phyloP scores from a whole-genome alignment of 305 asterid species.

The Solanum hybrid region DNA sequence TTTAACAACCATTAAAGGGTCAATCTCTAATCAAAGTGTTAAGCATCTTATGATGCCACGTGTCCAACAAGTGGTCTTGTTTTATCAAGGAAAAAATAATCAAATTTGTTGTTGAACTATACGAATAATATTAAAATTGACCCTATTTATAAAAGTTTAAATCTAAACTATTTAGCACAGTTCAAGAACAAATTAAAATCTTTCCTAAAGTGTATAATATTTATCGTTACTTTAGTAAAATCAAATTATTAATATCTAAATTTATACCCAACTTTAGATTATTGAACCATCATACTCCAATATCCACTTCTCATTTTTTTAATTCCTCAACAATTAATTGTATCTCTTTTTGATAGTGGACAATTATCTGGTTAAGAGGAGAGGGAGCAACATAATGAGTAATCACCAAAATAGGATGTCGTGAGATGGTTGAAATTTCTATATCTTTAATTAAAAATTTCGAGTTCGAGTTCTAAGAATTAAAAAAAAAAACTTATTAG shows the following conservation, averaged over 20 bases:
- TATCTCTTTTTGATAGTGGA: slow-evolving; percentile 2
- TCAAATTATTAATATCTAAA: not conserved
- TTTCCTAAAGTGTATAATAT: not conserved
- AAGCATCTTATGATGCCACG: not conserved
- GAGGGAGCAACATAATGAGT: not conserved
- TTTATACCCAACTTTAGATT: not conserved
- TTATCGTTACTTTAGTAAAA: not conserved
- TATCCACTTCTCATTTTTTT: not conserved
- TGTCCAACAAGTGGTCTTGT: not conserved
- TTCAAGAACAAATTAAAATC: not conserved
- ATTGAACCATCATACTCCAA: not conserved
- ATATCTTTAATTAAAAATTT: not conserved
- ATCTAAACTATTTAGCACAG: not conserved
- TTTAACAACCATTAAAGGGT: not conserved
- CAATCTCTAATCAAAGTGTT: not conserved
- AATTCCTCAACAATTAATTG: not conserved
- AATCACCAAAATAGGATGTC: not conserved
- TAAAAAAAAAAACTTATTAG: not conserved
- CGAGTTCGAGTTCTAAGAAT: fast-evolving
- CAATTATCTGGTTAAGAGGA: not conserved
- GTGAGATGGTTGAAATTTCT: not conserved
- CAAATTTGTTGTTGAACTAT: not conserved
- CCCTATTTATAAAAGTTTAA: not conserved
- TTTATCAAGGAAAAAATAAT: not conserved
- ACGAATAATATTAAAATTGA: not conserved